These are phyloP conservation scores for Xylariaceae sp. DNA, from an alignment of 2,329 filamentous ascomycete genomes.

Conservation along the genomic window DNA sequence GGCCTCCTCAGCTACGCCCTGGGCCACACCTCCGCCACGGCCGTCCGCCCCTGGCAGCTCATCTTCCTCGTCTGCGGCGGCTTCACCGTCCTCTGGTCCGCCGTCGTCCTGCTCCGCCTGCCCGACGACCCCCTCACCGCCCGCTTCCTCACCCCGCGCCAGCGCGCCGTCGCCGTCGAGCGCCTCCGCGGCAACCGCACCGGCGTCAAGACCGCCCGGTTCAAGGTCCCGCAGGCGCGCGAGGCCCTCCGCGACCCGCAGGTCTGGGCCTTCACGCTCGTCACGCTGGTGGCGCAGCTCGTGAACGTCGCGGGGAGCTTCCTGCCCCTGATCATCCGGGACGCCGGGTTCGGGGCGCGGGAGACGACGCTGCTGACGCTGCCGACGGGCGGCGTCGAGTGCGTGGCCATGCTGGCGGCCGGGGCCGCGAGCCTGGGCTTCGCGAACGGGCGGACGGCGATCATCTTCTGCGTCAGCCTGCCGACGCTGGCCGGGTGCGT, in stretches of 20 bases:
- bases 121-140: slow-evolving; percentile 49
- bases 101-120: slow-evolving; percentile 35
- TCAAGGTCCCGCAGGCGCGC: slow-evolving; percentile 32
- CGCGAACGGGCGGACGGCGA: slow-evolving; percentile 17
- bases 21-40: no score
- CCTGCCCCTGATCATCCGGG: slow-evolving; percentile 54
- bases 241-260: slow-evolving; percentile 40
- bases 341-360: slow-evolving; percentile 49
- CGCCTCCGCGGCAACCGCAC: slow-evolving; percentile 34
- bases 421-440: slow-evolving; percentile 18
- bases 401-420: slow-evolving; percentile 17
- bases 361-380: slow-evolving; percentile 52
- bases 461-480: slow-evolving; percentile 27
- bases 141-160: slow-evolving; percentile 39
- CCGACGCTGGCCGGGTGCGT: no score
- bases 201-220: slow-evolving; percentile 31
- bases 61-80: slow-evolving; percentile 40
- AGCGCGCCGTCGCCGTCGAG: slow-evolving; percentile 34
- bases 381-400: slow-evolving; percentile 27
- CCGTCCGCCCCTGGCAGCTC: neutral
- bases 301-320: slow-evolving; percentile 56
- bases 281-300: slow-evolving; percentile 47
- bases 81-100: slow-evolving; percentile 29
- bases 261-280: slow-evolving; percentile 53
- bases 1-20: no score